A percentile compares a stretch with the other conserved stretches of the same genome.
Conservation (phyloP, 768 basidiomycete species). For the Chalciporus sphaerocephalus region DNA sequence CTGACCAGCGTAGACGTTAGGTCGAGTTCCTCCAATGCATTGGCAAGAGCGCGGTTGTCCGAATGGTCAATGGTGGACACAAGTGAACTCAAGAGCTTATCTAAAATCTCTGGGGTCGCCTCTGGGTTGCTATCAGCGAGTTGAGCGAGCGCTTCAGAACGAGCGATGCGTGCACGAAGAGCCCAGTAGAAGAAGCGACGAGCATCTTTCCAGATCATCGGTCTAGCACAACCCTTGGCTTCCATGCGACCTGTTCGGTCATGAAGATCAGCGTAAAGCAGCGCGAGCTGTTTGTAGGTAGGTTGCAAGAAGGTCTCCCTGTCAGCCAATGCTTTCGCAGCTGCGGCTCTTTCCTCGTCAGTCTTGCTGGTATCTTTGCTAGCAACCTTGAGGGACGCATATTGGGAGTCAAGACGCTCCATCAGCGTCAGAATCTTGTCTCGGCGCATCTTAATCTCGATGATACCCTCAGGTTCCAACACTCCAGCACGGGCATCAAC, state of each 20-base stretch:
- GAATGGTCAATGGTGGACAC: constrained; percentile 49
- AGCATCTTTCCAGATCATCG: constrained; percentile 83
- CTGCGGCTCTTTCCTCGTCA: constrained; percentile 68
- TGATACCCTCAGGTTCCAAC: constrained; percentile 92
- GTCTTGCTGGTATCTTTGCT: constrained; percentile 72
- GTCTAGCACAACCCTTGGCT: constrained; percentile 91
- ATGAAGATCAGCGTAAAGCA: constrained; percentile 94
- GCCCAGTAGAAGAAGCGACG: constrained; percentile 94
- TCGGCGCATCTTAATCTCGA: constrained; percentile 96
- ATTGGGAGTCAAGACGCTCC: constrained; percentile 87
- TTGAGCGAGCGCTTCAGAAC: constrained; percentile 56
- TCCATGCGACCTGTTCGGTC: constrained; percentile 96
- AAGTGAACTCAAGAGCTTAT: constrained; percentile 58
- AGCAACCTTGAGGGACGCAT: constrained; percentile 73
- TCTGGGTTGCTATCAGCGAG: constrained; percentile 72
- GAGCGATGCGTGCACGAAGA: constrained; percentile 75
- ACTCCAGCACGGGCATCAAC: constrained; percentile 95
- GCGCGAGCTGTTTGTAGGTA: constrained; percentile 88
- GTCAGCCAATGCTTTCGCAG: constrained; percentile 61
- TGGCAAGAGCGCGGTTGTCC: constrained; percentile 55
- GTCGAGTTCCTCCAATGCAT: constrained; percentile 68
- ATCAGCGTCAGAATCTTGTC: constrained; percentile 88
- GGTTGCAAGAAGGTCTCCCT: constrained; percentile 82
- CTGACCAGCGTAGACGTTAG: constrained; percentile 57
- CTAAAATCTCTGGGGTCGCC: constrained; percentile 61